These are phyloP conservation scores for Raddia guianensis DNA, from an alignment of 176 grass and related monocot genomes.

Conservation along the genomic window DNA sequence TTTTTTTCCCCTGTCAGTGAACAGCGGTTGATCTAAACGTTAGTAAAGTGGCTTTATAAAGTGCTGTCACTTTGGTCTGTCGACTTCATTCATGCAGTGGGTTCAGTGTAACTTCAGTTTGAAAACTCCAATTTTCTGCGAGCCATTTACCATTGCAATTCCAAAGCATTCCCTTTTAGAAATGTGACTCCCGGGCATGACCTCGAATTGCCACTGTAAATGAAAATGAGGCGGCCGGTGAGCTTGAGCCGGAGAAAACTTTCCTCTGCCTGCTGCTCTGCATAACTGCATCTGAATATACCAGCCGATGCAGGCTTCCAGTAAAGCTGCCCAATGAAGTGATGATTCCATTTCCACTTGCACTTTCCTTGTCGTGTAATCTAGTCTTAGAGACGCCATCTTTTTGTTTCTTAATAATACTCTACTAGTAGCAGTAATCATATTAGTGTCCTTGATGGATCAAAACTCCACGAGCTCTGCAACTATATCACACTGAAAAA, in stretches of 20 bases:
- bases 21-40: conserved; percentile 26
- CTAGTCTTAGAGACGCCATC: neutral
- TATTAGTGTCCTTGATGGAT: neutral
- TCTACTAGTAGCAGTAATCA: neutral
- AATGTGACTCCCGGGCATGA: neutral
- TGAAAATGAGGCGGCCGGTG: neutral
- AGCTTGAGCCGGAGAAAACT: neutral
- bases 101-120: conserved; percentile 21
- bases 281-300: neutral
- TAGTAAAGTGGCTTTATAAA: conserved; percentile 61
- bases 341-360: neutral
- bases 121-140: neutral
- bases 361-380: conserved; percentile 50
- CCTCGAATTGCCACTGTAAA: neutral
- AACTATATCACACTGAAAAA: neutral
- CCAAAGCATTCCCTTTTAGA: neutral
- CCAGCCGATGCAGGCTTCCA: neutral
- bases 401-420: neutral
- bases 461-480: neutral
- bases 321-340: conserved; percentile 10
- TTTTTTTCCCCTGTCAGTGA: neutral
- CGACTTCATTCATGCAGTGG: conserved; percentile 29
- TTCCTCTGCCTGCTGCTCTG: no score
- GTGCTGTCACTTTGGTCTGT: conserved; percentile 41
- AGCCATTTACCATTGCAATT: neutral